phyloP scores from a whole-genome alignment of 129 eudicot genomes.

The carrot (Daucus carota) region DNA sequence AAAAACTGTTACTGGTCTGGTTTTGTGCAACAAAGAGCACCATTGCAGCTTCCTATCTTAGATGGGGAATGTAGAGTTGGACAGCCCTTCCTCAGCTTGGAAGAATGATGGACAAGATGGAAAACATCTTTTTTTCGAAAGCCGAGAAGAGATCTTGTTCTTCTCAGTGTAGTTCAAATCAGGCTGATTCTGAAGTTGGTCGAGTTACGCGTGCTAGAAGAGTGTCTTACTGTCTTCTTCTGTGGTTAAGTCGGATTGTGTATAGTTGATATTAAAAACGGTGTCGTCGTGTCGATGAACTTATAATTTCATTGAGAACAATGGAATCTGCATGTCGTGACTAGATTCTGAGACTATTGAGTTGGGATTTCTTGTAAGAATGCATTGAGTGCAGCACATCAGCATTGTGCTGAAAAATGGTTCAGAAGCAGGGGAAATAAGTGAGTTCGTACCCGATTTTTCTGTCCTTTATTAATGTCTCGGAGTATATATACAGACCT shows the following conservation, averaged over 20 bases:
- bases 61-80: no score
- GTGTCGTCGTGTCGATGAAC: background rate
- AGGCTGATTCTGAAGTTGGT: no score
- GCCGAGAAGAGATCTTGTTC: no score
- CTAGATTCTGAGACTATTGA: background rate
- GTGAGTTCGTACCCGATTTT: background rate
- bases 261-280: background rate
- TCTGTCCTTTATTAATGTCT: background rate
- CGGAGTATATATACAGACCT: no score
- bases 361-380: slow-evolving; percentile 3
- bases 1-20: no score
- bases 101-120: no score
- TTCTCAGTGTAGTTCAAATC: no score
- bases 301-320: background rate
- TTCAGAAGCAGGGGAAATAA: background rate
- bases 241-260: background rate
- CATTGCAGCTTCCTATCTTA: no score
- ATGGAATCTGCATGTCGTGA: background rate
- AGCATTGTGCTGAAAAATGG: slow-evolving; percentile 5
- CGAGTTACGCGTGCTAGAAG: background rate
- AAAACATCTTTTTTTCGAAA: no score
- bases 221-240: no score
- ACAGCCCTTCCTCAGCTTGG: no score
- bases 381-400: background rate
- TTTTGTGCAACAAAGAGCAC: no score